A percentile compares a stretch with the other conserved stretches of the same genome.
Conservation (phyloP, 1,284 basidiomycete species). For the Heterobasidion occidentale region DNA sequence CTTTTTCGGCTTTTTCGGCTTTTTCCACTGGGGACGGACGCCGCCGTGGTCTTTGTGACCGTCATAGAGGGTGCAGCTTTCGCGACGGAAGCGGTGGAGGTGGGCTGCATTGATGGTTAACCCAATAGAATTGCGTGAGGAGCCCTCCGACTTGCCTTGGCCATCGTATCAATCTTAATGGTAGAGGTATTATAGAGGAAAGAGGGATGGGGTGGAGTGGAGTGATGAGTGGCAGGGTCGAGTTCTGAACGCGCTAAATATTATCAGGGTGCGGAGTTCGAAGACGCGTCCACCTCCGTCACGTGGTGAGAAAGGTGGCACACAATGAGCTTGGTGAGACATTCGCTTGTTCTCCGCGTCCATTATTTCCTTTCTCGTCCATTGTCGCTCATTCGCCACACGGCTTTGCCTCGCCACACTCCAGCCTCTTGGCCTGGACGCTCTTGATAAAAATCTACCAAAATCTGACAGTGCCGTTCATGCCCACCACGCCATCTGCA, state of each 20-base stretch:
- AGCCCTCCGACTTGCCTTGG: too few species aligned
- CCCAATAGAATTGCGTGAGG: neutral
- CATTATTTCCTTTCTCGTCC: neutral
- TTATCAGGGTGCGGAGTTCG: neutral
- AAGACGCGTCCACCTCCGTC: neutral
- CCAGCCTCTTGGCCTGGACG: neutral
- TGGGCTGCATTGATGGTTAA: slow-evolving; percentile 25
- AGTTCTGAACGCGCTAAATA: neutral
- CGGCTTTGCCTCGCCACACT: neutral
- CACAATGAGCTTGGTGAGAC: too few species aligned
- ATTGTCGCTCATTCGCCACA: neutral
- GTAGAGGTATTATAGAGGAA: neutral
- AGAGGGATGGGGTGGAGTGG: neutral
- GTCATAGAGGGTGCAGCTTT: slow-evolving; percentile 35
- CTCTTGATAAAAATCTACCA: neutral
- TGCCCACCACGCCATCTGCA: slow-evolving; percentile 48
- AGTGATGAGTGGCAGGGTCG: neutral
- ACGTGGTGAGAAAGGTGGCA: neutral
- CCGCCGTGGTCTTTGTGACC: neutral
- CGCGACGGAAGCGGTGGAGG: slow-evolving; percentile 37
- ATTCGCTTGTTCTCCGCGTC: too few species aligned
- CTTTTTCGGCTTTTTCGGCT: too few species aligned
- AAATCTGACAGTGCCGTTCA: slow-evolving; percentile 44
- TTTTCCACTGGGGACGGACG: slow-evolving; percentile 7
- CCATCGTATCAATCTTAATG: too few species aligned